Base-by-base conservation (phyloP, 2,329 filamentous ascomycete species). In the Xylariaceae sp. region DNA sequence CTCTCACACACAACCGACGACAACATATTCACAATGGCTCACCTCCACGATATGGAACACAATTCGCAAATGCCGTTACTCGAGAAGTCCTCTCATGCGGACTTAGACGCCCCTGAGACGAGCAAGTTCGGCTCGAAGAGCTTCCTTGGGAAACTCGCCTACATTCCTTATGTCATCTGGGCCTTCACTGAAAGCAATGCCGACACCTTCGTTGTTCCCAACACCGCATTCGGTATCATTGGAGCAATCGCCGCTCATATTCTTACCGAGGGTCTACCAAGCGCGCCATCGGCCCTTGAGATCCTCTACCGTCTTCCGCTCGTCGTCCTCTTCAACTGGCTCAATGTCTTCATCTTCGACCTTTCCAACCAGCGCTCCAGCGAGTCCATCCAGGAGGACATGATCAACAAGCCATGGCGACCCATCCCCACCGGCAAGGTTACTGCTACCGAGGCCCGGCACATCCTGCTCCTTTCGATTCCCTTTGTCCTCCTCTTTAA, bases 121-220 rank as follows among this genome's bases (percentile, higher is more conserved):
- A 64, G 62, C 62, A 58, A 64, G 35, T 64, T 64, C 30, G 58
- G 62, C 48, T 57, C 58, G 10, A 63, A 58, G 45, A 59, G 51
- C 37, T n/a, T 53, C 17, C 4, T 56, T 3, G 58, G 50, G 42
- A 61, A 61, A 37, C 51, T 64, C 37, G 53, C 30, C 13, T 64
- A 64, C 52, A 56, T 61, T 13, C 62, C 62, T 3, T 58, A 63
- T 17, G 10, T 64, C 3, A 47, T 66, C 58, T 66, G 64, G 64
- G 37, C 50, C 4, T 73, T 73, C 30, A 73, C 71, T 0, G 72
- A 67, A 53, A 71, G 69, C 54, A 70, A 73, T 42, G 69, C 72
- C 66, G 71, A 71, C 37, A 73, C 71, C 7, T 68, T 73, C 15
- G 63, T 73, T 10, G 13, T 68, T 0, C 72, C 71, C 1, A 72